A percentile compares a stretch with the other conserved stretches of the same genome.
phyloP scores from a whole-genome alignment of 768 basidiomycete genomes.

The Hypholoma sublateritium region DNA sequence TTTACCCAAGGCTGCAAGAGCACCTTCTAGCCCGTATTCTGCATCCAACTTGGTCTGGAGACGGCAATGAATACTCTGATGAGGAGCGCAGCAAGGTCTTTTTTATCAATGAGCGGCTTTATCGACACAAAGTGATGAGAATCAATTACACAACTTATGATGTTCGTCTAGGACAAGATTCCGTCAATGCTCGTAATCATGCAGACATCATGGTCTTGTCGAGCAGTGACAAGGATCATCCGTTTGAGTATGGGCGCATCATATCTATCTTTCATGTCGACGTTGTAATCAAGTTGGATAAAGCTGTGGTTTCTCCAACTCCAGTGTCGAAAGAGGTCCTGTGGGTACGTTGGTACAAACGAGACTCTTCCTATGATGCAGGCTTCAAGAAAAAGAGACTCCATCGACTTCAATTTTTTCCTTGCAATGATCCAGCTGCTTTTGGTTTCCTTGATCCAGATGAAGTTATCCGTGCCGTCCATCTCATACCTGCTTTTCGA shows the following conservation, averaged over 20 bases:
- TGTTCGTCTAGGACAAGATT: too few relatives aligned
- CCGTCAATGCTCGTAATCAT: too few relatives aligned
- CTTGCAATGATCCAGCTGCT: neutral
- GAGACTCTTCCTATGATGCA: neutral
- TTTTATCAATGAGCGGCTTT: conserved; percentile 18
- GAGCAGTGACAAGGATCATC: conserved; percentile 19
- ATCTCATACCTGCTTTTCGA: conserved; percentile 13
- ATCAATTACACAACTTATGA: too few relatives aligned
- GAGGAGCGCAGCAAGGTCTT: neutral
- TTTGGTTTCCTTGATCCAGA: conserved; percentile 21
- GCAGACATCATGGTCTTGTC: too few relatives aligned
- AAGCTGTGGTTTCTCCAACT: too few relatives aligned
- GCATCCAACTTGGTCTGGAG: conserved; percentile 29
- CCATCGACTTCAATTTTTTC: conserved; percentile 6
- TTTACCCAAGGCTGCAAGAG: conserved; percentile 25
- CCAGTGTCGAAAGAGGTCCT: neutral
- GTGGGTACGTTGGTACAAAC: conserved; percentile 9
- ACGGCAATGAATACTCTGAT: conserved; percentile 13
- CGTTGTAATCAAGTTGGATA: neutral
- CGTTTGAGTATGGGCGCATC: conserved; percentile 22
- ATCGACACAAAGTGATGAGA: conserved; percentile 25
- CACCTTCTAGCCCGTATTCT: conserved; percentile 21
- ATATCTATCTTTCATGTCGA: too few relatives aligned
- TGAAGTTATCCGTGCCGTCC: conserved; percentile 8
- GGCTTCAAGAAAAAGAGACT: conserved; percentile 4